Evolutionary conservation across 306 rosid species (phyloP).

Genomic region (Glycine latifolia): DNA sequence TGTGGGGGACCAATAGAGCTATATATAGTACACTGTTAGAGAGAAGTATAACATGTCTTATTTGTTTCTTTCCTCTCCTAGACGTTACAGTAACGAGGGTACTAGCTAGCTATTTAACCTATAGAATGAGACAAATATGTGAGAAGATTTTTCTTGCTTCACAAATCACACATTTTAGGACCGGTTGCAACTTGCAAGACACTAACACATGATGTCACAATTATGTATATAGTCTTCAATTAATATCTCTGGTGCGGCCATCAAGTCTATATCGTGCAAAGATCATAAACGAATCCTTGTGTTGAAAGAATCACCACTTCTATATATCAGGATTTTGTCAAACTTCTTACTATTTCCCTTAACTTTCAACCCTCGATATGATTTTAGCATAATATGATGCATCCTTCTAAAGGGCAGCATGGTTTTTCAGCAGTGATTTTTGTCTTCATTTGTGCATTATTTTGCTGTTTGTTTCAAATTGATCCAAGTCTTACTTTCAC

Average conservation of each 20-base stretch:
- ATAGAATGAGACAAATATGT: constrained; percentile 40
- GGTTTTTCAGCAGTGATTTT: constrained; percentile 22
- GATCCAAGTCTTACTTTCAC: neutral
- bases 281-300: neutral
- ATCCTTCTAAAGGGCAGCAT: neutral
- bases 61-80: neutral
- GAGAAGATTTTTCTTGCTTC: constrained; percentile 33
- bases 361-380: neutral
- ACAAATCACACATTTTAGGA: neutral
- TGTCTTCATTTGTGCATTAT: constrained; percentile 31
- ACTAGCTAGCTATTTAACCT: neutral
- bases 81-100: constrained; percentile 18
- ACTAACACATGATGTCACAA: constrained; percentile 14
- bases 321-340: constrained; percentile 8
- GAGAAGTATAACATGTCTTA: constrained; percentile 20
- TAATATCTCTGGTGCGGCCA: constrained; percentile 24
- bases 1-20: constrained; percentile 29
- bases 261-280: constrained; percentile 11
- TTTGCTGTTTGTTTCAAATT: neutral
- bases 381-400: constrained; percentile 31
- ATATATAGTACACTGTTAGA: constrained; percentile 35
- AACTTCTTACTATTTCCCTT: constrained; percentile 38
- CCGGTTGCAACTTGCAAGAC: constrained; percentile 15
- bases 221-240: neutral
- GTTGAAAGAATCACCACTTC: constrained; percentile 36